Conservation (phyloP, 2,329 filamentous ascomycete genomes). For the Paracoccidioides brasiliensis region DNA sequence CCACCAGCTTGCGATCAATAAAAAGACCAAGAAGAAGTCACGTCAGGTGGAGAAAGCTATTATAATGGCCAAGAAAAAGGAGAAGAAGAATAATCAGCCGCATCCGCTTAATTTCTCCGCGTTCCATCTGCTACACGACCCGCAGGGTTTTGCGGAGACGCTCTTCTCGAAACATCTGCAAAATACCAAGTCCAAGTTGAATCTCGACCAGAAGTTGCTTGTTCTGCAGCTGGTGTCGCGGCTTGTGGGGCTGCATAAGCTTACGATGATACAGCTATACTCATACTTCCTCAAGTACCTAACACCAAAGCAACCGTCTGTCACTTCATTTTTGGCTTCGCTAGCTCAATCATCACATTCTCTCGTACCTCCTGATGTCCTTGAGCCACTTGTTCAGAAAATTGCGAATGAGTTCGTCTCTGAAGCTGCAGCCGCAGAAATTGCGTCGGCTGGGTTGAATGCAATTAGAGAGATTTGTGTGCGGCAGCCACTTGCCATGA, state of each 20-base stretch:
- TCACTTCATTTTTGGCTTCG: constrained; percentile 85
- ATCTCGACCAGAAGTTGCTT: constrained; percentile 78
- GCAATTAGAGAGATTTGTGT: constrained; percentile 89
- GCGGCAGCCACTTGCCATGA: constrained; percentile 91
- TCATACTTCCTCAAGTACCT: constrained; percentile 93
- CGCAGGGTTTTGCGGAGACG: constrained; percentile 81
- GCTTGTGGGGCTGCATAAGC: constrained; percentile 81
- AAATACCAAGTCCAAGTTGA: constrained; percentile 69
- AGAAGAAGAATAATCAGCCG: constrained; percentile 77
- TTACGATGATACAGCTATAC: constrained; percentile 81
- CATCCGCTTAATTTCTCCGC: constrained; percentile 93
- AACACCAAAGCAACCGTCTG: constrained; percentile 73
- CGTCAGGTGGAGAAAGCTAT: constrained; percentile 68
- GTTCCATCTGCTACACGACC: constrained; percentile 82
- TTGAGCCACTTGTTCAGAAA: constrained; percentile 84
- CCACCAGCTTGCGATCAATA: constrained; percentile 84
- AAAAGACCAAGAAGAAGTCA: constrained; percentile 83
- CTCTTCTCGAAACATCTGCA: constrained; percentile 87
- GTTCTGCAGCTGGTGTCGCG: constrained; percentile 83
- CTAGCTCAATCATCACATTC: constrained; percentile 85
- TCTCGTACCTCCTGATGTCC: constrained; percentile 78
- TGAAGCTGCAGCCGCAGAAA: constrained; percentile 80
- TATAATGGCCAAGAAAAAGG: constrained; percentile 65
- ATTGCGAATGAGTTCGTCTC: constrained; percentile 98
- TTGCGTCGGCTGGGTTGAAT: constrained; percentile 83